Conservation (phyloP, 2,329 filamentous ascomycete species). For the Paramyrothecium roridum region DNA sequence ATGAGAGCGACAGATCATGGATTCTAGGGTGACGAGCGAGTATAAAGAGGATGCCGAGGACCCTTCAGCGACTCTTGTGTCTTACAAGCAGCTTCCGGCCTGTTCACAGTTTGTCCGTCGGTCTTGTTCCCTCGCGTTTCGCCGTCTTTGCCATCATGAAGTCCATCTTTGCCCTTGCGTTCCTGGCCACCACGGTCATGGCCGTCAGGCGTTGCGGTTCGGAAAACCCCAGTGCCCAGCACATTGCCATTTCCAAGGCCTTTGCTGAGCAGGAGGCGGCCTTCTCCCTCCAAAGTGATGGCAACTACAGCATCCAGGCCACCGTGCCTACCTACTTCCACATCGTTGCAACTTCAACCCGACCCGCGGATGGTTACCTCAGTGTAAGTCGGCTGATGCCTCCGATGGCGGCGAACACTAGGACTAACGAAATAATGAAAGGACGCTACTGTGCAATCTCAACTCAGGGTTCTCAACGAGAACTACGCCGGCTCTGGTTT, state of each 20-base stretch:
- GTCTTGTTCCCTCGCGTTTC: neutral
- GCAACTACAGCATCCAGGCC: constrained; percentile 15
- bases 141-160: constrained; percentile 3
- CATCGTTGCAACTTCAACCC: constrained; percentile 27
- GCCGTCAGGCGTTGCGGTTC: constrained; percentile 11
- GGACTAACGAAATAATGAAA: neutral
- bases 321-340: constrained; percentile 32
- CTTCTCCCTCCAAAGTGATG: constrained; percentile 9
- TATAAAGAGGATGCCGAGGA: neutral
- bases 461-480: constrained; percentile 31
- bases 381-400: constrained; percentile 22
- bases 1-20: neutral
- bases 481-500: constrained; percentile 38
- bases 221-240: constrained; percentile 9
- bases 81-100: neutral
- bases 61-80: neutral
- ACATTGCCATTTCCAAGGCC: constrained; percentile 11
- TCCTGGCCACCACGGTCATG: constrained; percentile 10
- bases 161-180: constrained; percentile 10
- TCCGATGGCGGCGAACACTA: neutral
- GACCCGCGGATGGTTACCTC: constrained; percentile 26
- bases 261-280: constrained; percentile 12
- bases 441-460: constrained; percentile 1
- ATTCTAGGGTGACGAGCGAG: neutral
- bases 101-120: neutral